Evolutionary conservation across 139 green algal species (phyloP).

Genomic region (Chlorella ohadii): DNA sequence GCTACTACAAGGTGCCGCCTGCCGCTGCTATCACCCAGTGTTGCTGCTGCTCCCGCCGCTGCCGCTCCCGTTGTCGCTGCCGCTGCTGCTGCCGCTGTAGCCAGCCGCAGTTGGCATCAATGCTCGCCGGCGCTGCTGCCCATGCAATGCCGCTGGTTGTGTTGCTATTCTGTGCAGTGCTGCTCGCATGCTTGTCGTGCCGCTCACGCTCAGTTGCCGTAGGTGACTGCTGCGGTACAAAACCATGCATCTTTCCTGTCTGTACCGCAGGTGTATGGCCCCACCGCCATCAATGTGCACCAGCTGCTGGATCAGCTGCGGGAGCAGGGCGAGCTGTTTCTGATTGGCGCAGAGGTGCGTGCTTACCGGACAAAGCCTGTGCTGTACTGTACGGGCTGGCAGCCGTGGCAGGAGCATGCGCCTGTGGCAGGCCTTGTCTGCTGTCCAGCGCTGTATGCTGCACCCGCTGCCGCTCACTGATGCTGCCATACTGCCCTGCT

Average conservation of each 20-base stretch:
- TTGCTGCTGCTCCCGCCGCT: too few species aligned
- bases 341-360: conserved; percentile 52
- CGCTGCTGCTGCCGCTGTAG: background rate
- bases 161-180: too few species aligned
- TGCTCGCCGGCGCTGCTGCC: too few species aligned
- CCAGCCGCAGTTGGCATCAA: too few species aligned
- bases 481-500: background rate
- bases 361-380: background rate
- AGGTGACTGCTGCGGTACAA: too few species aligned
- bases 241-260: too few species aligned
- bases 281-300: conserved; percentile 51
- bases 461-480: too few species aligned
- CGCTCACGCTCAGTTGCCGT: background rate
- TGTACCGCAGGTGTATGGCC: conserved; percentile 57
- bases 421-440: too few species aligned
- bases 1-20: conserved; percentile 76
- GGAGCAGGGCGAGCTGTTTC: conserved; percentile 47
- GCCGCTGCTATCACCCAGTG: too few species aligned
- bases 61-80: too few species aligned
- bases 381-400: background rate
- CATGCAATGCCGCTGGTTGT: too few species aligned
- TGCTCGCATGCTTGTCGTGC: background rate
- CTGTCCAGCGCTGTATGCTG: too few species aligned
- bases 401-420: background rate
- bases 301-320: conserved; percentile 61